phyloP scores from a whole-genome alignment of 2,329 filamentous ascomycete genomes.

The Aspergillus caelatus region DNA sequence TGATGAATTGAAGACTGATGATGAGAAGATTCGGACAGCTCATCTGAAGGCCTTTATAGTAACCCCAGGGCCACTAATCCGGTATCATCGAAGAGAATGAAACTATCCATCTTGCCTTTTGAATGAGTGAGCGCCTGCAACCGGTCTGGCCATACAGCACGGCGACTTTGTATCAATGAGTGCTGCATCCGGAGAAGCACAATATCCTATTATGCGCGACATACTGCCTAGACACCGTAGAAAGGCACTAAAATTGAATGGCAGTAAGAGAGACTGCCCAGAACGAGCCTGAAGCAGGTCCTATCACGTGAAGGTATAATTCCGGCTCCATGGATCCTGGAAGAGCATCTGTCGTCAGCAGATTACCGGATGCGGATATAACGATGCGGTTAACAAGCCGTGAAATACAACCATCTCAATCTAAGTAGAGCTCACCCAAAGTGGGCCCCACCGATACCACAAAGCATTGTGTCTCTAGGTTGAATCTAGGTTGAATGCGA shows the following conservation, averaged over 20 bases:
- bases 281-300: neutral
- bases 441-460: neutral
- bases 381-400: neutral
- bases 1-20: constrained; percentile 1
- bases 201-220: neutral
- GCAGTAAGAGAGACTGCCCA: neutral
- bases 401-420: too few relatives aligned
- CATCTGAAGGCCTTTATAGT: constrained; percentile 2
- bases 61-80: neutral
- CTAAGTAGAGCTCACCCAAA: neutral
- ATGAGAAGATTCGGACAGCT: neutral
- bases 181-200: neutral
- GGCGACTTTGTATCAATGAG: neutral
- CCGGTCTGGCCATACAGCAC: neutral
- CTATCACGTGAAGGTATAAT: neutral
- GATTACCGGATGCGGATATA: neutral
- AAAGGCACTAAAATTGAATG: neutral
- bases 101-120: neutral
- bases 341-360: neutral
- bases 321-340: neutral
- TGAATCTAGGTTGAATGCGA: neutral
- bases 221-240: neutral
- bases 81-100: neutral
- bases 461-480: neutral
- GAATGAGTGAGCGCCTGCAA: neutral